A percentile compares a stretch with the other conserved stretches of the same genome.
These are phyloP conservation scores for Trichosanthes truncata DNA, from an alignment of 306 rosid species.

Conservation along the genomic window DNA sequence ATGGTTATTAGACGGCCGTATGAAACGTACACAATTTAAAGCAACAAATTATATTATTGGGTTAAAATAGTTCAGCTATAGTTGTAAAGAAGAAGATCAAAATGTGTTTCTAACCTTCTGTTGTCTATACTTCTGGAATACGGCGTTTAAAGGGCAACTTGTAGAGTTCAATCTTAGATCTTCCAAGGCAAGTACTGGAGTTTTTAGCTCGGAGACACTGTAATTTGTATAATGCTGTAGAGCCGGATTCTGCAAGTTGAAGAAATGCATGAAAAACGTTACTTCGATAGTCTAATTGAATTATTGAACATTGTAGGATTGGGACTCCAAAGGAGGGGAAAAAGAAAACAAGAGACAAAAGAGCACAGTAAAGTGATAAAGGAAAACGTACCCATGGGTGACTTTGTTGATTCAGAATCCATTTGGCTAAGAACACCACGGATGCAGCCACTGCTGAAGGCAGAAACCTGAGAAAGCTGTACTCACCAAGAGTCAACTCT, in stretches of 20 bases:
- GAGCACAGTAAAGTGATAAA: background rate
- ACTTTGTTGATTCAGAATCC: conserved; percentile 63
- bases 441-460: conserved; percentile 86
- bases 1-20: too few relatives aligned
- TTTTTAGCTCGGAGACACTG: conserved; percentile 57
- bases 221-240: conserved; percentile 57
- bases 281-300: background rate
- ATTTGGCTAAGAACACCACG: conserved; percentile 82
- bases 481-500: conserved; percentile 68
- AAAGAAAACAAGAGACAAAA: background rate
- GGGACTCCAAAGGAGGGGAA: background rate
- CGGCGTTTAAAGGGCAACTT: conserved; percentile 46
- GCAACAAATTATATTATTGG: too few relatives aligned
- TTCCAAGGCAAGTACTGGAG: conserved; percentile 55
- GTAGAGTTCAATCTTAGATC: conserved; percentile 51
- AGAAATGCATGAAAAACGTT: background rate
- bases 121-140: conserved; percentile 58
- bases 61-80: background rate
- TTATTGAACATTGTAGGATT: background rate
- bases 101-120: conserved; percentile 34
- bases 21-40: background rate
- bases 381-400: conserved; percentile 58
- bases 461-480: conserved; percentile 60
- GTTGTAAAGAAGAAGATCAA: background rate
- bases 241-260: conserved; percentile 46